Evolutionary conservation across 148 eudicot species (phyloP).

Genomic region (Heliamphora exappendiculata): DNA sequence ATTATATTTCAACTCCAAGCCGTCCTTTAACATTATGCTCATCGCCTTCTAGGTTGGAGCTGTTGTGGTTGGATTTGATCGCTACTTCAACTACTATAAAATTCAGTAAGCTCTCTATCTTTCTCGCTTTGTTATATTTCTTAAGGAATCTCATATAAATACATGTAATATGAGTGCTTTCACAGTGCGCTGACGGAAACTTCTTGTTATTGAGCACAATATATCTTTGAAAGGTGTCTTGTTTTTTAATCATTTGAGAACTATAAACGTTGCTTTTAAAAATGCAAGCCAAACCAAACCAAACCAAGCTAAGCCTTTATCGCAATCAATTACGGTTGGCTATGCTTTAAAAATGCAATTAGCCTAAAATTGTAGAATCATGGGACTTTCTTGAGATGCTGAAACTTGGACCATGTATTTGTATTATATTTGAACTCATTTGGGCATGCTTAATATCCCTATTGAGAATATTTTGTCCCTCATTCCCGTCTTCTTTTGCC

Average conservation of each 20-base stretch:
- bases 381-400: background rate
- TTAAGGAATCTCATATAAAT: background rate
- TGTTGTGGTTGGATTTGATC: conserved; percentile 98
- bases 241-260: background rate
- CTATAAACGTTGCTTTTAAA: too few relatives aligned
- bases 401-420: background rate
- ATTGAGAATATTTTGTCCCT: background rate
- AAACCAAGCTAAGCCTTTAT: too few relatives aligned
- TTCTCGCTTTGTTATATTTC: background rate
- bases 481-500: background rate
- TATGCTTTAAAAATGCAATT: too few relatives aligned
- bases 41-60: conserved; percentile 73
- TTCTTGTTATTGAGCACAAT: background rate
- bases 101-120: conserved; percentile 62
- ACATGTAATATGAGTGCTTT: background rate
- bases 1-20: background rate
- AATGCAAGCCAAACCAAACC: too few relatives aligned
- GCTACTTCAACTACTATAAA: conserved; percentile 90
- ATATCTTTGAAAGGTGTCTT: background rate
- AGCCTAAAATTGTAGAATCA: background rate
- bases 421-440: background rate
- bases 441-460: background rate
- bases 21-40: conserved; percentile 8
- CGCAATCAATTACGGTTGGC: too few relatives aligned
- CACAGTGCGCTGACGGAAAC: background rate